Percentiles rank a stretch among this genome's conserved stretches.
phyloP scores from a whole-genome alignment of 108 stramenopile species.

The Skeletonema tropicum region DNA sequence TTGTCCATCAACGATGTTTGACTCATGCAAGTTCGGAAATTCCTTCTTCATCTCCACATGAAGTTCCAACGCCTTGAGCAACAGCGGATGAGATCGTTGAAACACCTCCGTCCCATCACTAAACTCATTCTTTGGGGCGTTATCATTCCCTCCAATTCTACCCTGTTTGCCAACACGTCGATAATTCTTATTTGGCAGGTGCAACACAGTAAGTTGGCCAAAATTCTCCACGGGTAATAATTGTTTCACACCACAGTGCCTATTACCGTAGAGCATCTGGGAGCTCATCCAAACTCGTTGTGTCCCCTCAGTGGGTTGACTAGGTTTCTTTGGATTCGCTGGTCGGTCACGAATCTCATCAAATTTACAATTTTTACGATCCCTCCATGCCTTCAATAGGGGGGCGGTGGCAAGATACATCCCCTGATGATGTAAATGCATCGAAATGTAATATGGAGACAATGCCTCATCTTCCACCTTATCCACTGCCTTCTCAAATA shows the following conservation, averaged over 20 bases:
- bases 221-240: slow-evolving; percentile 73
- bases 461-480: slow-evolving; percentile 45
- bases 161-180: slow-evolving; percentile 78
- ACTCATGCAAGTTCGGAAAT: slow-evolving; percentile 45
- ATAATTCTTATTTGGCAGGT: slow-evolving; percentile 91
- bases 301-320: slow-evolving; percentile 82
- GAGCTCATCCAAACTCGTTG: slow-evolving; percentile 88
- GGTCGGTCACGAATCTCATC: slow-evolving; percentile 72
- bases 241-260: slow-evolving; percentile 78
- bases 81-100: slow-evolving; percentile 44
- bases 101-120: slow-evolving; percentile 77
- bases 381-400: slow-evolving; percentile 78
- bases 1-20: slow-evolving; percentile 28
- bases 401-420: slow-evolving; percentile 80
- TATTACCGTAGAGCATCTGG: slow-evolving; percentile 74
- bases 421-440: slow-evolving; percentile 87
- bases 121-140: slow-evolving; percentile 61
- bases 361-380: slow-evolving; percentile 64
- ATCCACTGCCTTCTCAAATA: slow-evolving; percentile 61
- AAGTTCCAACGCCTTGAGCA: slow-evolving; percentile 74
- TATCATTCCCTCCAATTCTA: slow-evolving; percentile 49
- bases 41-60: slow-evolving; percentile 68
- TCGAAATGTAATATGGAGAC: slow-evolving; percentile 64
- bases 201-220: slow-evolving; percentile 78
- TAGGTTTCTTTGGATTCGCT: slow-evolving; percentile 50